A percentile compares a stretch with the other conserved stretches of the same genome.
Evolutionary conservation across 306 rosid genomes (phyloP).

Genomic region (Ceratonia siliqua): DNA sequence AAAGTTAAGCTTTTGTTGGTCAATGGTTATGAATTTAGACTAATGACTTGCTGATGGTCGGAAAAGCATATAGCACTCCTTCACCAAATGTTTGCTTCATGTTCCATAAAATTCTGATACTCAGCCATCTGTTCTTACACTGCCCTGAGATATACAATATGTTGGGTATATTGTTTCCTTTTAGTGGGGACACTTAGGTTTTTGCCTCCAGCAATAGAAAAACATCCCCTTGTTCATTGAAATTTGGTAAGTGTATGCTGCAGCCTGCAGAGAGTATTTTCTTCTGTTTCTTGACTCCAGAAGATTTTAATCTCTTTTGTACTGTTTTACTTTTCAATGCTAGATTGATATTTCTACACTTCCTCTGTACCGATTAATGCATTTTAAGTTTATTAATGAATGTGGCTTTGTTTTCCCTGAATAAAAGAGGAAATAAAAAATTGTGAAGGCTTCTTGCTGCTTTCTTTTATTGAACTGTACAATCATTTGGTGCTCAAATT

Average conservation of each 20-base stretch:
- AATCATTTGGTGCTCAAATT: not conserved
- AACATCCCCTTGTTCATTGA: not conserved
- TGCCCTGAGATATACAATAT: not conserved
- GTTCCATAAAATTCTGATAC: not conserved
- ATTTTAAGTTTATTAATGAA: not conserved
- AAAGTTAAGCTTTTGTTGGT: not conserved
- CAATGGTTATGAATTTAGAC: not conserved
- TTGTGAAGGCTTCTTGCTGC: not conserved
- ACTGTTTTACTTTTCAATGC: not conserved
- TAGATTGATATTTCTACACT: not conserved
- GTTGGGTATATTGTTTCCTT: not conserved
- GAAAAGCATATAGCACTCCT: not conserved
- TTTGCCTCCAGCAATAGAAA: not conserved
- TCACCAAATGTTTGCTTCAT: not conserved
- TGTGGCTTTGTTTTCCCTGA: not conserved
- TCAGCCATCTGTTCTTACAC: not conserved
- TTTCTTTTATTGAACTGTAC: not conserved
- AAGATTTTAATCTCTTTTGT: not conserved
- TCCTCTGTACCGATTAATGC: not conserved
- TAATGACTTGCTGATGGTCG: not conserved
- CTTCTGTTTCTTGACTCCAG: not conserved
- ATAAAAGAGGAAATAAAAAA: not conserved
- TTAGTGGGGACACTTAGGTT: not conserved
- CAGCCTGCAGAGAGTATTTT: not conserved
- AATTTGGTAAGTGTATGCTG: not conserved